Percentiles rank a stretch among this genome's conserved stretches.
phyloP scores from a whole-genome alignment of 2,329 filamentous ascomycete species.

The Pleoardoris graminearum region DNA sequence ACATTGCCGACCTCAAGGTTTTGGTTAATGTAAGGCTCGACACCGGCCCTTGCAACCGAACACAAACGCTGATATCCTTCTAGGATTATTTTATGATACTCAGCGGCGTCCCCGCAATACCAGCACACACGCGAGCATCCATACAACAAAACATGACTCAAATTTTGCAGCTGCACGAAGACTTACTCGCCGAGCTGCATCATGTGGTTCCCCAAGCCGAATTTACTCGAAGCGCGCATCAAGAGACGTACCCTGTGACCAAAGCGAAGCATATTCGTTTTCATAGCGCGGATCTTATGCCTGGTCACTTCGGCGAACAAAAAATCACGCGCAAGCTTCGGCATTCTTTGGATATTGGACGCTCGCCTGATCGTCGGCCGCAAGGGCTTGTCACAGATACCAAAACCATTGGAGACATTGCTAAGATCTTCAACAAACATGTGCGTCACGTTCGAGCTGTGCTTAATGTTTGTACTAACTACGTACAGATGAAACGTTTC shows the following conservation, averaged over 20 bases:
- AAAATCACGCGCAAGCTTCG: conserved; percentile 42
- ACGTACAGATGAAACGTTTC: conserved; percentile 72
- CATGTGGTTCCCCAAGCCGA: conserved; percentile 68
- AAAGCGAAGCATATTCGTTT: conserved; percentile 52
- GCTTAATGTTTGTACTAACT: conserved; percentile 37
- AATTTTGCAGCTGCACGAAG: conserved; percentile 81
- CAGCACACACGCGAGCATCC: conserved; percentile 67
- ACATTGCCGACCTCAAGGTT: conserved; percentile 84
- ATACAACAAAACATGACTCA: conserved; percentile 79
- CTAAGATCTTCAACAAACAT: conserved; percentile 57
- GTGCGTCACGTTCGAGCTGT: conserved; percentile 40
- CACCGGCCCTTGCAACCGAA: too few species aligned
- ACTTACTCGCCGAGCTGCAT: conserved; percentile 75
- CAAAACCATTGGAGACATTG: conserved; percentile 57
- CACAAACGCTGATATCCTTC: conserved; percentile 7
- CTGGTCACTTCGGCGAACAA: conserved; percentile 42
- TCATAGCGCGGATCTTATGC: conserved; percentile 53
- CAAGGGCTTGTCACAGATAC: conserved; percentile 54
- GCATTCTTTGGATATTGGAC: conserved; percentile 52
- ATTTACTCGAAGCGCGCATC: conserved; percentile 43
- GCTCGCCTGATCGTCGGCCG: conserved; percentile 44
- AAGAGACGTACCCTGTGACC: conserved; percentile 37
- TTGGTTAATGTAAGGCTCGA: conserved; percentile 86
- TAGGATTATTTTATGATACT: conserved; percentile 60
- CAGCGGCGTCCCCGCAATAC: conserved; percentile 68